Evolutionary conservation across 225 moss, liverwort and hornwort species (phyloP).

Genomic region (Neckera pumila): DNA sequence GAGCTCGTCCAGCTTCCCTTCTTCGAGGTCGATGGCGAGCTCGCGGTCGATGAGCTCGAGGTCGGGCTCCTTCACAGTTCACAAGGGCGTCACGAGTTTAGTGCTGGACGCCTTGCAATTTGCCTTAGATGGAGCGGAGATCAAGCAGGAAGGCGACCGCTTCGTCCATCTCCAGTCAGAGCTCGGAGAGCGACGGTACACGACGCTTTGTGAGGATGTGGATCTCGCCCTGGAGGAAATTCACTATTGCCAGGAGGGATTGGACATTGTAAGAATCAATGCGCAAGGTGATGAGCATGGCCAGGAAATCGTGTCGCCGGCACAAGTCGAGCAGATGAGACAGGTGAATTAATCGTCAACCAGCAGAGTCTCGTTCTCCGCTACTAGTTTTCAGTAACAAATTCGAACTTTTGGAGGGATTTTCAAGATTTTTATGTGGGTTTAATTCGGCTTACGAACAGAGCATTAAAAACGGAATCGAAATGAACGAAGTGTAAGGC

Average conservation of each 20-base stretch:
- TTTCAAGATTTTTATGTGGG: not conserved
- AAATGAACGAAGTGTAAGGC: not conserved
- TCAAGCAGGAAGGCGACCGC: constrained; percentile 6
- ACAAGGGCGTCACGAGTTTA: not conserved
- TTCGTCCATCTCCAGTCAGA: constrained; percentile 14
- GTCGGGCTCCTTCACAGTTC: not conserved
- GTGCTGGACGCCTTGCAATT: constrained; percentile 6
- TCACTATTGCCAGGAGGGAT: constrained; percentile 20
- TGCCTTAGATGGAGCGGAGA: not conserved
- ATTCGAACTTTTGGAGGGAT: no score
- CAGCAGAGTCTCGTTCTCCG: not conserved
- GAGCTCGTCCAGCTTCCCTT: not conserved
- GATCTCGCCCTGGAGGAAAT: constrained; percentile 2
- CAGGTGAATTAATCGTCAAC: not conserved
- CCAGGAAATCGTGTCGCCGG: not conserved
- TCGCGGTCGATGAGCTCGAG: not conserved
- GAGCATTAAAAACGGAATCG: not conserved
- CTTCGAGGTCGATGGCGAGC: not conserved
- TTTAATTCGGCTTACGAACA: not conserved
- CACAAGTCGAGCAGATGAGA: not conserved
- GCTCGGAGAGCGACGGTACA: constrained; percentile 8
- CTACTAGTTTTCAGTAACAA: not conserved
- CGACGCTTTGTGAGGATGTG: constrained; percentile 4
- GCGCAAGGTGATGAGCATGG: not conserved
- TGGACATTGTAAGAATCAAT: constrained; percentile 15